Percentiles rank a stretch among this genome's conserved stretches.
phyloP scores from a whole-genome alignment of 768 basidiomycete species.

The Suillus plorans region DNA sequence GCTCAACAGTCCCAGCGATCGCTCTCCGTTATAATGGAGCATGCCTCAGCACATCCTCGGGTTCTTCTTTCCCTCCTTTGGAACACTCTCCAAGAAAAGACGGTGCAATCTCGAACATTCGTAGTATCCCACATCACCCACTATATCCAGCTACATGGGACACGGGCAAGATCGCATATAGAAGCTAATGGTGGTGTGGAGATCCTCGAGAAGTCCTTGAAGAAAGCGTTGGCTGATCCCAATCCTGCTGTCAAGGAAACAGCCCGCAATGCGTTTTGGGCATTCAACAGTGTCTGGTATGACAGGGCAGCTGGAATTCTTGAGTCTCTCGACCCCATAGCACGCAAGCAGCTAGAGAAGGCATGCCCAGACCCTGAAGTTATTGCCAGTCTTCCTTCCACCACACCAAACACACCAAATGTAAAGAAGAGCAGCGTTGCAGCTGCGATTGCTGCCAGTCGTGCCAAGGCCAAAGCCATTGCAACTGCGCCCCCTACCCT shows the following conservation, averaged over 20 bases:
- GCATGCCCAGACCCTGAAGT: conserved; percentile 63
- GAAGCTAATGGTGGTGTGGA: conserved; percentile 72
- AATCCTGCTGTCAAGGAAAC: conserved; percentile 79
- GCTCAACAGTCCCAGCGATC: conserved; percentile 82
- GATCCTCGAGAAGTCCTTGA: conserved; percentile 68
- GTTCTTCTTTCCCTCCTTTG: conserved; percentile 67
- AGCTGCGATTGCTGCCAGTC: conserved; percentile 86
- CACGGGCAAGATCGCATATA: conserved; percentile 59
- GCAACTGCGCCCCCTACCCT: conserved; percentile 79
- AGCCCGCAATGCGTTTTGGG: conserved; percentile 77
- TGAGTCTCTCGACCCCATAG: conserved; percentile 62
- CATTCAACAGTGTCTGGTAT: conserved; percentile 73
- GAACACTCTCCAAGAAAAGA: conserved; percentile 77
- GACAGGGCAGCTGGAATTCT: conserved; percentile 65
- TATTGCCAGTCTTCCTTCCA: conserved; percentile 39
- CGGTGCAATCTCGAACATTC: conserved; percentile 67
- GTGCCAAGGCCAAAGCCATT: conserved; percentile 83
- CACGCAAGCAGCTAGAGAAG: conserved; percentile 85
- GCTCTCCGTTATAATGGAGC: conserved; percentile 63
- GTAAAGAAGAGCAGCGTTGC: conserved; percentile 81
- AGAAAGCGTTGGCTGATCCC: conserved; percentile 71
- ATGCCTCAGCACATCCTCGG: conserved; percentile 72
- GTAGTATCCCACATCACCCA: conserved; percentile 69
- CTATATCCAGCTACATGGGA: conserved; percentile 73
- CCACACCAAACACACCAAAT: conserved; percentile 46